Conservation (phyloP, 139 green algal species). For the Deuterostichococcus epilithicus region DNA sequence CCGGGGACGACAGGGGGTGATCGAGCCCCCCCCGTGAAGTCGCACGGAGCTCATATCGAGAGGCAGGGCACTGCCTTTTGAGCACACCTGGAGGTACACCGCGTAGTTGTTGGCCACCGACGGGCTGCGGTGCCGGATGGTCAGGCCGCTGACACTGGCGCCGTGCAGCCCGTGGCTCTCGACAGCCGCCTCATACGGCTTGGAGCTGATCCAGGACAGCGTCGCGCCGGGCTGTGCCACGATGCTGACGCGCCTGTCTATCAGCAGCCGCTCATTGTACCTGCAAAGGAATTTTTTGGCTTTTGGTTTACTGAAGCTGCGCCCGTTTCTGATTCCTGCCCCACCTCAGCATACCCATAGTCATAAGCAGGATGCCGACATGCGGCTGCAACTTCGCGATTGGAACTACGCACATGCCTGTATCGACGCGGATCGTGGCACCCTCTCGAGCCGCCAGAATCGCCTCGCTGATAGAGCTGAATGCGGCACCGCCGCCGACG, state of each 20-base stretch:
- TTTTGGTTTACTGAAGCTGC: too few relatives aligned
- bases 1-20: not conserved
- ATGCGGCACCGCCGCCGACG: not conserved
- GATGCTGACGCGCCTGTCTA: not conserved
- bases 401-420: not conserved
- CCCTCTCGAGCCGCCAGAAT: not conserved
- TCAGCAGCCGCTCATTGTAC: not conserved
- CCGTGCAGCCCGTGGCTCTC: not conserved
- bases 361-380: not conserved
- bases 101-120: constrained; percentile 57
- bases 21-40: too few relatives aligned
- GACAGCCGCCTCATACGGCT: not conserved
- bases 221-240: not conserved
- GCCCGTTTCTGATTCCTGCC: too few relatives aligned
- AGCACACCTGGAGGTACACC: constrained; percentile 21
- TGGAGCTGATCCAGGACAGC: not conserved
- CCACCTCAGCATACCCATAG: not conserved
- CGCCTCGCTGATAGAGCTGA: not conserved
- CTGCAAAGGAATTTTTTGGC: not conserved
- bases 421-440: not conserved
- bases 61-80: not conserved
- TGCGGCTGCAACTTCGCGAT: not conserved
- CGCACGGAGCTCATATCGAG: too few relatives aligned
- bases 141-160: constrained; percentile 20
- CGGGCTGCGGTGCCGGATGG: constrained; percentile 31